Evolutionary conservation across 345 rosid species (phyloP), one percentile per base, ranked within the genome.

Genomic region (Carallia brachiata): DNA sequence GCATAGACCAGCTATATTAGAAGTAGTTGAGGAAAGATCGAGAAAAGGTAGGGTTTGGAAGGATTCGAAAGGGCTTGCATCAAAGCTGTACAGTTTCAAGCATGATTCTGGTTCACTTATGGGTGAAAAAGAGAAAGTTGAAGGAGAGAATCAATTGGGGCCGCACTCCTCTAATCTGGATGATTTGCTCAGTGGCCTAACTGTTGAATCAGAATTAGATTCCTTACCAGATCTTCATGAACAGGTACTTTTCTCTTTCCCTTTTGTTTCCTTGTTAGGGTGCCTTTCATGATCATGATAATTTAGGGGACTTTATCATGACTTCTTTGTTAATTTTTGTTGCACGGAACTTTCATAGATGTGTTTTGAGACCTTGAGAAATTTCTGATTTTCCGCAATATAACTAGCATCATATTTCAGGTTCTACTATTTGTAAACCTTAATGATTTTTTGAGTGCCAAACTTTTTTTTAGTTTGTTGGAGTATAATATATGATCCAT

Each of bases 11-110:
- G 72, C 92, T 6, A 83, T 92, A 36, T 78, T 86, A 31, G 78
- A 56, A 71, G 73, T 87, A 39, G 70, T 87, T 4, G 91, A 91
- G 83, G 96, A 85, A 82, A 84, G 97, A 81, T 50, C 83, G 19
- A 90, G 79, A 19, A 72, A 73, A 53, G 88, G 88, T 61, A 79
- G 70, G 64, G 85, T 81, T n/a, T 81, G 89, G 88, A 92, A 91
- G 73, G 97, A 86, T 75, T 82, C 97, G 15, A 92, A 92, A 53
- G 97, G 97, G 68, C 79, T 90, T 78, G 93, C 96, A 63, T 80
- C 92, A 55, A 92, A 90, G 76, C 69, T 92, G 55, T 90, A 90
- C 75, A 92, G 96, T 80, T 92, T 95, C 79, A 95, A 90, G 83
- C 86, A 86, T 66, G 89, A 83, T 52, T 75, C 78, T 52, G 82